Conservation (phyloP, 495 filamentous ascomycete species). For the Lepidopterella palustris region DNA sequence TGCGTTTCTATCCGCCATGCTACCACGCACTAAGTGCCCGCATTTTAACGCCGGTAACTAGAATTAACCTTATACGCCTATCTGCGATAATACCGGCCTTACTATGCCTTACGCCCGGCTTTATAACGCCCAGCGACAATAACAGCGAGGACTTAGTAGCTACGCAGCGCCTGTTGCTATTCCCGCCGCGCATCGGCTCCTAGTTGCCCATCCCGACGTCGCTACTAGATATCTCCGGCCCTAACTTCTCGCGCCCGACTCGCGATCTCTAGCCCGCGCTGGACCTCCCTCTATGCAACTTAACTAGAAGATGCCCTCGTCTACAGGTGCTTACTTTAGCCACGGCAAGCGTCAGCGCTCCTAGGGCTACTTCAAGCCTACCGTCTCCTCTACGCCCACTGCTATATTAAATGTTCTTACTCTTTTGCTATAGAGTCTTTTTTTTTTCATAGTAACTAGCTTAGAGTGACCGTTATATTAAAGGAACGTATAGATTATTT, state of each 20-base stretch:
- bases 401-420: too few species aligned
- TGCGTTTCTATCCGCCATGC: slow-evolving; percentile 3
- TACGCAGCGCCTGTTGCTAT: slow-evolving; percentile 24
- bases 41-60: background rate
- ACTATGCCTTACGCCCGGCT: slow-evolving; percentile 13
- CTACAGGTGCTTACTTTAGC: slow-evolving; percentile 26
- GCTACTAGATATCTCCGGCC: slow-evolving; percentile 32
- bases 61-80: background rate
- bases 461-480: too few species aligned
- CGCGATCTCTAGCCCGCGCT: slow-evolving; percentile 11
- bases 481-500: too few species aligned
- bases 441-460: too few species aligned
- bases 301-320: slow-evolving; percentile 5
- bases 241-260: slow-evolving; percentile 50
- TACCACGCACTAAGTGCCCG: background rate
- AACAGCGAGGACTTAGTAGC: slow-evolving; percentile 17
- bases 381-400: slow-evolving; percentile 61
- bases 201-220: slow-evolving; percentile 3
- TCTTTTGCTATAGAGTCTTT: too few species aligned
- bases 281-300: slow-evolving; percentile 17
- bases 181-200: slow-evolving; percentile 14
- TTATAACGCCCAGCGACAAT: slow-evolving; percentile 5
- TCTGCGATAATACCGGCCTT: slow-evolving; percentile 19
- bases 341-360: slow-evolving; percentile 55
- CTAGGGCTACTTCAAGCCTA: slow-evolving; percentile 85